Conservation (phyloP, 2,329 filamentous ascomycete species). For the Botrytis deweyae region DNA sequence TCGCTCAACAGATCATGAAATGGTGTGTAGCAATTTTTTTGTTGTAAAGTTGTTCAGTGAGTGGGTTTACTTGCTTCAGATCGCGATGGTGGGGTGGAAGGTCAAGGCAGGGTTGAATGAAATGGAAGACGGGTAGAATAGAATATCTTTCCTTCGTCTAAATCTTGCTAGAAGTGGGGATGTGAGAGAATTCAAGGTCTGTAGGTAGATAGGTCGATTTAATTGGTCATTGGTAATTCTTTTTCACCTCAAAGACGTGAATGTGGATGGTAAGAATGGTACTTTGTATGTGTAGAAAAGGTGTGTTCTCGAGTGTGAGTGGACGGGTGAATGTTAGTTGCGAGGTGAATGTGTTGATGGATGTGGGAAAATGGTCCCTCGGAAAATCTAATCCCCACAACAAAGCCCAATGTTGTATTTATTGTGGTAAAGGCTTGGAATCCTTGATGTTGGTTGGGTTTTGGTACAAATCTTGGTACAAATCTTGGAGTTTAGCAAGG, state of each 20-base stretch:
- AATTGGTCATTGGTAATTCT: not conserved
- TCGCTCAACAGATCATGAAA: constrained; percentile 9
- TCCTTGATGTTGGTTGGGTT: not conserved
- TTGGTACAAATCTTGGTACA: not conserved
- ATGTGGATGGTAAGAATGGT: not conserved
- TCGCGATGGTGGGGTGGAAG: constrained; percentile 16
- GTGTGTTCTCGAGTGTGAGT: not conserved
- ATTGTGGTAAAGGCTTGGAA: not conserved
- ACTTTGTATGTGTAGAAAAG: not conserved
- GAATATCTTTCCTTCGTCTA: constrained; percentile 4
- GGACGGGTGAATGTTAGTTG: not conserved
- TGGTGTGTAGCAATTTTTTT: not conserved
- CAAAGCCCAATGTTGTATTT: constrained; percentile 11
- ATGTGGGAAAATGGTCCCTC: not conserved
- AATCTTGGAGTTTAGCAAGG: not conserved
- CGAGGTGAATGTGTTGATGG: not conserved
- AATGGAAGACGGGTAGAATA: not conserved
- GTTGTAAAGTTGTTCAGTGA: constrained; percentile 11
- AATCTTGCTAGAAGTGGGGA: not conserved
- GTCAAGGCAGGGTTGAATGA: constrained; percentile 15
- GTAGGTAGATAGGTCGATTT: not conserved
- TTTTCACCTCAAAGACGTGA: not conserved
- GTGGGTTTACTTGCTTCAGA: constrained; percentile 14
- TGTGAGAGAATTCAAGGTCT: not conserved
- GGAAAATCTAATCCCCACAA: constrained; percentile 1